Conservation (phyloP, 495 filamentous ascomycete species). For the Astrothelium subdiscretum region DNA sequence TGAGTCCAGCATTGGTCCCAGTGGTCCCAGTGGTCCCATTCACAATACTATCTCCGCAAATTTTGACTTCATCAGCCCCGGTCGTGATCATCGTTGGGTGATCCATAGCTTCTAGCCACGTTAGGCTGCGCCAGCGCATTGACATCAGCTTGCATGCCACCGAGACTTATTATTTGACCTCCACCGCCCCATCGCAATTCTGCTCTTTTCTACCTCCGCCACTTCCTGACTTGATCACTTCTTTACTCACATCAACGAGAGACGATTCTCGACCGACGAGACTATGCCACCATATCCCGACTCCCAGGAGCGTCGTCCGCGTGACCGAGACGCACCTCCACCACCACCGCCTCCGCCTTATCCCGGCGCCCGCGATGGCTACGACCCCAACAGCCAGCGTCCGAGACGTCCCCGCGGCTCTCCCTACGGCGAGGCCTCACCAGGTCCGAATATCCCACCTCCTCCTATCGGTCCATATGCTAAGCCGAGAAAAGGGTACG, state of each 20-base stretch:
- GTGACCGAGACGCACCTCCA: slow-evolving; percentile 2
- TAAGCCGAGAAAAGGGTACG: slow-evolving; percentile 5
- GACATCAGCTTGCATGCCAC: background rate
- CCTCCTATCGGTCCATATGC: slow-evolving; percentile 13
- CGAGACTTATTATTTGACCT: background rate
- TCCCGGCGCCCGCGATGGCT: slow-evolving; percentile 4
- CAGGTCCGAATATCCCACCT: slow-evolving; percentile 8
- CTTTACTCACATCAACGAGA: background rate
- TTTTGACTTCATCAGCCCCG: too few relatives aligned
- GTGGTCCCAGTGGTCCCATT: too few relatives aligned
- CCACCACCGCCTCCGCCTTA: slow-evolving; percentile 1
- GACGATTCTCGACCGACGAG: background rate
- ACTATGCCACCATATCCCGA: background rate
- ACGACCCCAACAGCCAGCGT: slow-evolving; percentile 1
- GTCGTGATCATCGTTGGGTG: too few relatives aligned
- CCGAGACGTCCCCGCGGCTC: background rate
- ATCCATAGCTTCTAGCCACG: too few relatives aligned
- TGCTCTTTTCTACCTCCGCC: too few relatives aligned
- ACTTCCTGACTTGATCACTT: background rate
- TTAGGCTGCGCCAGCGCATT: background rate
- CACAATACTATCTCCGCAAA: too few relatives aligned
- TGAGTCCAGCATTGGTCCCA: too few relatives aligned
- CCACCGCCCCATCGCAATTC: background rate
- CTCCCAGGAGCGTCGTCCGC: slow-evolving; percentile 3
- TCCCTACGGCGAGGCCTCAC: background rate